These are phyloP conservation scores for Guyanaporus albipodus DNA, from an alignment of 768 basidiomycete species.

Conservation along the genomic window DNA sequence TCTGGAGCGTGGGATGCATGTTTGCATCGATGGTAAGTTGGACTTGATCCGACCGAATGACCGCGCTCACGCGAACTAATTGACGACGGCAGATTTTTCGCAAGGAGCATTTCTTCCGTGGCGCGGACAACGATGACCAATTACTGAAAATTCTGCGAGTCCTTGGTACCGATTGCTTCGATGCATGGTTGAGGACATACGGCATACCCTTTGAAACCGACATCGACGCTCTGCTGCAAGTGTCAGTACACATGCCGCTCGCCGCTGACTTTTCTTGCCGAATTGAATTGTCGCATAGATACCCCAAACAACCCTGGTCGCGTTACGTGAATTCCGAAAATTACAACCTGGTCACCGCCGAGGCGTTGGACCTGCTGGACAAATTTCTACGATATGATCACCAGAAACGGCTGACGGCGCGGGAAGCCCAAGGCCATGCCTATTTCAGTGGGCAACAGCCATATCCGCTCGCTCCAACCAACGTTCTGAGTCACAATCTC, in stretches of 20 bases:
- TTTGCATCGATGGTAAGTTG: constrained; percentile 69
- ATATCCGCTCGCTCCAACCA: constrained; percentile 17
- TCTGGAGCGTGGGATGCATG: constrained; percentile 76
- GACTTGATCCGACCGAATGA: no score
- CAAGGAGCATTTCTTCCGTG: constrained; percentile 73
- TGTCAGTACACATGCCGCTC: constrained; percentile 30
- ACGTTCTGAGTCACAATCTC: constrained; percentile 20
- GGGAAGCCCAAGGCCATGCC: constrained; percentile 61
- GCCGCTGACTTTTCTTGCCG: not conserved
- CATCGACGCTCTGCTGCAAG: constrained; percentile 50
- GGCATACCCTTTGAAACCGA: constrained; percentile 65
- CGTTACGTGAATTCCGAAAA: constrained; percentile 58
- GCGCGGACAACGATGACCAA: constrained; percentile 71
- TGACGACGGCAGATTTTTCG: constrained; percentile 67
- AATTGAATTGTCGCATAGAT: constrained; percentile 32
- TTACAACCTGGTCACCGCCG: constrained; percentile 53
- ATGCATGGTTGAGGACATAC: constrained; percentile 55
- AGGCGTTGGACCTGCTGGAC: constrained; percentile 65
- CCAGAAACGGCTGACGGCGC: constrained; percentile 61
- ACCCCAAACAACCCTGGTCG: constrained; percentile 63
- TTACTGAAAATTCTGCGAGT: constrained; percentile 66
- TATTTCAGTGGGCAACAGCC: constrained; percentile 52
- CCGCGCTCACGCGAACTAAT: no score
- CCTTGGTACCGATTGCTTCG: constrained; percentile 64
- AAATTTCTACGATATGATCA: constrained; percentile 68